Percentiles rank a stretch among this genome's conserved stretches.
Evolutionary conservation across 164 flowering plant species (phyloP).

Genomic region (Magnolia officinalis): DNA sequence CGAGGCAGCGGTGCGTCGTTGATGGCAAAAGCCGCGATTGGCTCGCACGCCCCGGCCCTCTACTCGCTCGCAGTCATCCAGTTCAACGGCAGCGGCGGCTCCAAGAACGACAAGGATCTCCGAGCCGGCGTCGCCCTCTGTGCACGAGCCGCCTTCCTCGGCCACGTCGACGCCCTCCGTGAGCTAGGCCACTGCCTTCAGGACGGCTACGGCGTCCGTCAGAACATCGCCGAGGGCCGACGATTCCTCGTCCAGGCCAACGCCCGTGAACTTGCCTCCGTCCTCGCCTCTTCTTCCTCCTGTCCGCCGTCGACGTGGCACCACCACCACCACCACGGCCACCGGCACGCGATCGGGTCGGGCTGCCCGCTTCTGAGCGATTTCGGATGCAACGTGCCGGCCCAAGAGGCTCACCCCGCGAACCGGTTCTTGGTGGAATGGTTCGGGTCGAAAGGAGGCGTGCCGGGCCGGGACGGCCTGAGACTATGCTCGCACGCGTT

Average conservation of each 20-base stretch:
- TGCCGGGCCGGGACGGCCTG: constrained; percentile 40
- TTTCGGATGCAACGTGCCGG: constrained; percentile 87
- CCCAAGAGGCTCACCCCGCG: constrained; percentile 76
- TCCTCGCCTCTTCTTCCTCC: constrained; percentile 23
- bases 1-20: constrained; percentile 66
- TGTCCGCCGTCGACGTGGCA: constrained; percentile 28
- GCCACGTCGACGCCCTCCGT: constrained; percentile 75
- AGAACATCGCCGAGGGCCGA: constrained; percentile 57
- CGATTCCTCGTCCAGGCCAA: constrained; percentile 64
- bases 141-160: constrained; percentile 68
- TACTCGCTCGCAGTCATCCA: constrained; percentile 84
- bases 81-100: constrained; percentile 85
- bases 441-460: constrained; percentile 38
- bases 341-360: constrained; percentile 20
- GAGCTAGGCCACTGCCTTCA: constrained; percentile 86
- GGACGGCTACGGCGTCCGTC: constrained; percentile 79
- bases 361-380: constrained; percentile 80
- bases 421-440: constrained; percentile 70
- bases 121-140: constrained; percentile 77
- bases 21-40: constrained; percentile 44
- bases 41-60: constrained; percentile 62
- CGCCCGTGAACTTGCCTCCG: constrained; percentile 55
- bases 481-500: constrained; percentile 77
- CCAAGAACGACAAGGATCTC: constrained; percentile 62
- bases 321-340: constrained; percentile 1